phyloP scores from a whole-genome alignment of 2,329 filamentous ascomycete genomes.

The Venturia effusa region DNA sequence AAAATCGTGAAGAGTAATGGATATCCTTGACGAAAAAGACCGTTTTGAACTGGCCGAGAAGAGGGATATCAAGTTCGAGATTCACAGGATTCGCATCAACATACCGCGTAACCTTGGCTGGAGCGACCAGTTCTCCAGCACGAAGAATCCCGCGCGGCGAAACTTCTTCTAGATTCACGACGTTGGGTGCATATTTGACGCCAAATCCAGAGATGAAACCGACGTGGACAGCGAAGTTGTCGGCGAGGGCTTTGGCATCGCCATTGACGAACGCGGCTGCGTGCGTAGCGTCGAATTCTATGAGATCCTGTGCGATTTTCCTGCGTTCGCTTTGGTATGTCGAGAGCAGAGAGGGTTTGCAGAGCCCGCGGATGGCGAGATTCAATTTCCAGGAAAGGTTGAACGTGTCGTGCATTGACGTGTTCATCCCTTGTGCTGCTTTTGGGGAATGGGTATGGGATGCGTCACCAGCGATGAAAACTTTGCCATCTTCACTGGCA shows the following conservation, averaged over 20 bases:
- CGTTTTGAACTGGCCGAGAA: conserved; percentile 66
- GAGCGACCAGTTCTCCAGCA: conserved; percentile 43
- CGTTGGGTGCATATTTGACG: conserved; percentile 54
- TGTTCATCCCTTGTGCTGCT: conserved; percentile 35
- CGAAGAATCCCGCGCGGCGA: conserved; percentile 22
- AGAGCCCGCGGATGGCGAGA: conserved; percentile 27
- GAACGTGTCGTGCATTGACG: conserved; percentile 33
- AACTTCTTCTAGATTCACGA: conserved; percentile 48
- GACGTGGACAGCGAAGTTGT: conserved; percentile 60
- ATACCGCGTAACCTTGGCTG: conserved; percentile 63
- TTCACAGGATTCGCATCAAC: conserved; percentile 71
- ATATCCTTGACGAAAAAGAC: conserved; percentile 64
- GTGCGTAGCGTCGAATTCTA: conserved; percentile 37
- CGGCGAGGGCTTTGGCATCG: conserved; percentile 51
- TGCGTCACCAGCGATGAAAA: conserved; percentile 41
- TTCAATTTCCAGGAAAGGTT: conserved; percentile 36
- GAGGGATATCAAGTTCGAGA: conserved; percentile 65
- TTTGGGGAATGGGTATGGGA: conserved; percentile 31
- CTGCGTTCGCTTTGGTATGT: conserved; percentile 32
- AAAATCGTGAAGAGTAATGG: conserved; percentile 51
- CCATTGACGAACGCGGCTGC: conserved; percentile 46
- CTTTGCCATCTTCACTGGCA: conserved; percentile 27
- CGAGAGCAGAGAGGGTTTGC: conserved; percentile 25
- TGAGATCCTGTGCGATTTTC: conserved; percentile 33
- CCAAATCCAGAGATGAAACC: conserved; percentile 65